phyloP scores from a whole-genome alignment of 2,329 filamentous ascomycete genomes.

The Coniochaeta prunicola region DNA sequence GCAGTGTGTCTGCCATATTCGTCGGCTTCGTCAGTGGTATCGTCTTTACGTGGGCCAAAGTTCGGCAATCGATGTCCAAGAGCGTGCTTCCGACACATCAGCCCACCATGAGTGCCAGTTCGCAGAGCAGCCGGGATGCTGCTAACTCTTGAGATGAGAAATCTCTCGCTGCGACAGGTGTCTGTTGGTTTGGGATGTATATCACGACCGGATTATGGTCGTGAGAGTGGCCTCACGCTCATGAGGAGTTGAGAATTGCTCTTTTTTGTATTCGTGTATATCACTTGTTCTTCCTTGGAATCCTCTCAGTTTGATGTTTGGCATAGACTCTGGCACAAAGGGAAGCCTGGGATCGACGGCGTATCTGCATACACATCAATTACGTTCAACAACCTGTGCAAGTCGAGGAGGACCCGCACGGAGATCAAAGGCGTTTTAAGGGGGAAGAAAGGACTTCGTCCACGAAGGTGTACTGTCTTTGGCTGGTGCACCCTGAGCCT shows the following conservation, averaged over 20 bases:
- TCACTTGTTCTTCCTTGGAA: neutral
- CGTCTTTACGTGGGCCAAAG: conserved; percentile 81
- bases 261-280: neutral
- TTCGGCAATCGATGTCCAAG: conserved; percentile 66
- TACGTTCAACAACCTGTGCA: neutral
- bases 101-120: conserved; percentile 77
- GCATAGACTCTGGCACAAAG: conserved; percentile 1
- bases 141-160: conserved; percentile 54
- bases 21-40: conserved; percentile 89
- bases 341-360: neutral
- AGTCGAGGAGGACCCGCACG: neutral
- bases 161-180: neutral
- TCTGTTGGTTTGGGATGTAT: neutral
- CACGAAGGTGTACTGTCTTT: neutral
- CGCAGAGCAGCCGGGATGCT: conserved; percentile 82
- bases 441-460: neutral
- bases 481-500: neutral
- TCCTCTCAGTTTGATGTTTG: neutral
- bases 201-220: neutral
- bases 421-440: neutral
- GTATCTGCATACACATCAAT: neutral
- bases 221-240: neutral
- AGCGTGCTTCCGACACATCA: conserved; percentile 61
- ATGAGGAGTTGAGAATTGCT: neutral
- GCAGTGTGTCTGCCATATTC: conserved; percentile 83